phyloP scores from a whole-genome alignment of 345 rosid species.

The Zanthoxylum bungeanum region DNA sequence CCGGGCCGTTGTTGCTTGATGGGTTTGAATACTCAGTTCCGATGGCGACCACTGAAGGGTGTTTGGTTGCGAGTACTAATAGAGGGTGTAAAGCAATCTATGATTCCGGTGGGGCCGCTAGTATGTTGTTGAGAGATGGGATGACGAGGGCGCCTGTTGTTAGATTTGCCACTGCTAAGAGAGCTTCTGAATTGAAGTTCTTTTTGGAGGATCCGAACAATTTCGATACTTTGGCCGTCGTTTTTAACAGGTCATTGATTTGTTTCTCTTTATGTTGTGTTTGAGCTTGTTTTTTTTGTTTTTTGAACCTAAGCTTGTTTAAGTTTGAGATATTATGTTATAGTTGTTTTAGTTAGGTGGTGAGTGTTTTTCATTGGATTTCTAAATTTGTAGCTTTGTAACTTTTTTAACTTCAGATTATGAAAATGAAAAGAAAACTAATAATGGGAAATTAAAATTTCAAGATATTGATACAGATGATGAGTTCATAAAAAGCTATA shows the following conservation, averaged over 20 bases:
- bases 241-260: conserved; percentile 46
- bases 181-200: conserved; percentile 42
- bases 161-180: conserved; percentile 32
- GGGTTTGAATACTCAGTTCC: conserved; percentile 41
- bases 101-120: conserved; percentile 39
- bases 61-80: conserved; percentile 54
- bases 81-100: conserved; percentile 56
- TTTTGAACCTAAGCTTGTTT: no score
- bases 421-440: no score
- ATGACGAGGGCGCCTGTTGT: conserved; percentile 58
- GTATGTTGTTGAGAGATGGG: conserved; percentile 30
- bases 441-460: no score
- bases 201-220: conserved; percentile 37
- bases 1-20: conserved; percentile 49
- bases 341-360: no score
- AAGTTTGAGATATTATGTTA: no score
- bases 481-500: no score
- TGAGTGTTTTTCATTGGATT: no score
- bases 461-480: no score
- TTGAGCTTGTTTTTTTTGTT: neutral
- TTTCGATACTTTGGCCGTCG: conserved; percentile 34
- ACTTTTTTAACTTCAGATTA: no score
- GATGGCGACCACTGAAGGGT: conserved; percentile 61
- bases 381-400: no score
- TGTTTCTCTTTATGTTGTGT: neutral